phyloP scores from a whole-genome alignment of 768 basidiomycete genomes.

The Psilocybe azurescens region DNA sequence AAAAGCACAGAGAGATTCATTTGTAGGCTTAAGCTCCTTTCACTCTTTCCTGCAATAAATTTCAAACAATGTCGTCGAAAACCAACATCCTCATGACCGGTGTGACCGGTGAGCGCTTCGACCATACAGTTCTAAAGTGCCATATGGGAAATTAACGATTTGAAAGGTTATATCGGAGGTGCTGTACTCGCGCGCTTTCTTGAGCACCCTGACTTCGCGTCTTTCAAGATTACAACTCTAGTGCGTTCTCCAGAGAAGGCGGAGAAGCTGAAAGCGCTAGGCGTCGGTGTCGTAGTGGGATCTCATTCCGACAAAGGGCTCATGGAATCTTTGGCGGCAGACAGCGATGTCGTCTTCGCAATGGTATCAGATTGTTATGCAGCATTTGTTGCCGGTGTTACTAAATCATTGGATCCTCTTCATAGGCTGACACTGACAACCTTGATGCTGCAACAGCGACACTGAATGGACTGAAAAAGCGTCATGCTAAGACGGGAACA shows the following conservation, averaged over 20 bases:
- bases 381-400: no score
- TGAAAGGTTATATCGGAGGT: constrained; percentile 54
- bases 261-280: constrained; percentile 41
- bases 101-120: constrained; percentile 41
- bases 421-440: constrained; percentile 44
- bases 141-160: not conserved
- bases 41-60: not conserved
- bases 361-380: constrained; percentile 27
- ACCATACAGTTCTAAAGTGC: no score
- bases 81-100: constrained; percentile 47
- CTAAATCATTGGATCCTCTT: not conserved
- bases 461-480: constrained; percentile 53
- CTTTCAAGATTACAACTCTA: constrained; percentile 48
- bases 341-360: constrained; percentile 45
- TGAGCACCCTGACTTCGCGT: constrained; percentile 34
- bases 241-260: constrained; percentile 52
- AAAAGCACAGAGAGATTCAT: no score
- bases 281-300: constrained; percentile 46
- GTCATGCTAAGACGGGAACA: constrained; percentile 43
- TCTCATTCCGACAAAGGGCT: constrained; percentile 38
- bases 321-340: constrained; percentile 45
- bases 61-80: constrained; percentile 18
- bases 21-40: not conserved
- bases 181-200: constrained; percentile 49
- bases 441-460: constrained; percentile 46